phyloP scores from a whole-genome alignment of 1,284 basidiomycete genomes.

The Cryptococcus sp. region DNA sequence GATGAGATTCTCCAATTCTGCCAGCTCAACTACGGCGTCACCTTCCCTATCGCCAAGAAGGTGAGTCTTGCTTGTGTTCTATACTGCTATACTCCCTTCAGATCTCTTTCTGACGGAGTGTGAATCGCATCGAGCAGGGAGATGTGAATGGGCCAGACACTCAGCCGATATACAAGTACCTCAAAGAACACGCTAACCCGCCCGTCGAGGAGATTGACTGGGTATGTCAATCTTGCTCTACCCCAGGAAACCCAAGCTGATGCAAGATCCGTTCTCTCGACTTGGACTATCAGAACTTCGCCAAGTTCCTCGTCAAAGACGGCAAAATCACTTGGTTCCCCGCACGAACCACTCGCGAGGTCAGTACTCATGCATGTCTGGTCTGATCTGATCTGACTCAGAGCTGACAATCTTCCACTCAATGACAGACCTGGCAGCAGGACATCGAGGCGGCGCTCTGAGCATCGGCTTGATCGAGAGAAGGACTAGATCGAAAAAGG shows the following conservation, averaged over 20 bases:
- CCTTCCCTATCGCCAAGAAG: conserved; percentile 82
- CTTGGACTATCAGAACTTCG: conserved; percentile 48
- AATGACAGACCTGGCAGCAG: background rate
- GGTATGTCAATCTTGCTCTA: conserved; percentile 30
- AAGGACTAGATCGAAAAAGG: no score
- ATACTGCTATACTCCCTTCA: background rate
- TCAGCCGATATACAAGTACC: conserved; percentile 57
- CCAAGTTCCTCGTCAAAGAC: conserved; percentile 57
- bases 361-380: conserved; percentile 30
- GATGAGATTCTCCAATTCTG: conserved; percentile 62
- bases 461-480: background rate
- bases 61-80: conserved; percentile 21
- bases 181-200: conserved; percentile 50
- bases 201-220: conserved; percentile 53
- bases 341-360: conserved; percentile 54
- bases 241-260: background rate
- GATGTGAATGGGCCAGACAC: conserved; percentile 58
- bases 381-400: no score
- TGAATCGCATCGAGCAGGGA: conserved; percentile 24
- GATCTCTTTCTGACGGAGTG: background rate
- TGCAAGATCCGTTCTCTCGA: background rate
- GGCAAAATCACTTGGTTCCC: conserved; percentile 58
- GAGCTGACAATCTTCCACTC: background rate
- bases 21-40: conserved; percentile 75
- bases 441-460: conserved; percentile 1